Percentiles rank a stretch among this genome's conserved stretches.
phyloP scores from a whole-genome alignment of 139 green algal species.

The Chlorella sp. region DNA sequence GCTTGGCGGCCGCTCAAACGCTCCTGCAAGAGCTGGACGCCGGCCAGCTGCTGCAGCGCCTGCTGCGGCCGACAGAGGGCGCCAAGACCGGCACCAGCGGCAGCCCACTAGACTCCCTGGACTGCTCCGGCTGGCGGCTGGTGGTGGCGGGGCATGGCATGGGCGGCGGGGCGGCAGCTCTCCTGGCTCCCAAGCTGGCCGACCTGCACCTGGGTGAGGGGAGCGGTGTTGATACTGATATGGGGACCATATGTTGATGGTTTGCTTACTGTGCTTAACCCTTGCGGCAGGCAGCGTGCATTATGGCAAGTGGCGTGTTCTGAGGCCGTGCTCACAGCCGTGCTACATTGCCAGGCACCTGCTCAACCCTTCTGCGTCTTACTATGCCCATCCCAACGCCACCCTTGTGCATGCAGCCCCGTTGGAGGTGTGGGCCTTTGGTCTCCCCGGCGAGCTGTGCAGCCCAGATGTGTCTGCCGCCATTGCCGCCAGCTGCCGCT shows the following conservation, averaged over 20 bases:
- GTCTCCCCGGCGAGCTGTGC: conserved; percentile 21
- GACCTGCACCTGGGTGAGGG: conserved; percentile 12
- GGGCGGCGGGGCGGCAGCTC: conserved; percentile 11
- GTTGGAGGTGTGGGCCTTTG: conserved; percentile 1
- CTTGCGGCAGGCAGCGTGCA: no score
- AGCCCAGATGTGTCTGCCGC: neutral
- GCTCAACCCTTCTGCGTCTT: no score
- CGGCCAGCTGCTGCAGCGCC: conserved; percentile 14
- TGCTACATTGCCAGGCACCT: no score
- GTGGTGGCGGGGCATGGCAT: conserved; percentile 30
- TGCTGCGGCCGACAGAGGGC: neutral
- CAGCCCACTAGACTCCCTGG: neutral
- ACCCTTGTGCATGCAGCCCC: neutral
- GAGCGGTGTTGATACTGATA: no score
- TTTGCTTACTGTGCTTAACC: no score
- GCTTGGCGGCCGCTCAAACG: conserved; percentile 3
- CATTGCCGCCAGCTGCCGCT: neutral
- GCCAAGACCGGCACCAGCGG: neutral
- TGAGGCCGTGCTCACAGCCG: neutral
- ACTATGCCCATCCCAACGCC: neutral
- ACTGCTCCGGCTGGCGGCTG: conserved; percentile 24
- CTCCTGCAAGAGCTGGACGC: neutral
- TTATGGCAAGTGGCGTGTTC: no score
- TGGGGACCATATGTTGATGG: no score
- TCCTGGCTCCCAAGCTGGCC: conserved; percentile 15